Evolutionary conservation across 768 basidiomycete genomes (phyloP).

Genomic region (Termitomyces sp.): DNA sequence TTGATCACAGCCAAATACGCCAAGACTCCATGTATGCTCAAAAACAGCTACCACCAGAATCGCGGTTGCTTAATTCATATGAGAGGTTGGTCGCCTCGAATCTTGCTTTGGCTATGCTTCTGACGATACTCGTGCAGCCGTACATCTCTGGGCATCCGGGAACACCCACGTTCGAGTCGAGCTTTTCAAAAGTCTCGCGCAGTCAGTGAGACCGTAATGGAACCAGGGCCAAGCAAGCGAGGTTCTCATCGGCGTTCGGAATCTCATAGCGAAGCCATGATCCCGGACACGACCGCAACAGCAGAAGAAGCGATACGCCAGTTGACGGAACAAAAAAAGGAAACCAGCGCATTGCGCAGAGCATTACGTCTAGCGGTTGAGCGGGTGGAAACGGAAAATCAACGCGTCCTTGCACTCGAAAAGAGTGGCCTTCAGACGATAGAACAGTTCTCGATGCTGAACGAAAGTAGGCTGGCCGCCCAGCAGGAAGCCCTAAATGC

Average conservation of each 20-base stretch:
- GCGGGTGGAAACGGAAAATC: slow-evolving; percentile 28
- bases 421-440: slow-evolving; percentile 25
- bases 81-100: not conserved
- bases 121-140: not conserved
- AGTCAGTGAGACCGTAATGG: not conserved
- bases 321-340: slow-evolving; percentile 27
- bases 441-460: slow-evolving; percentile 28
- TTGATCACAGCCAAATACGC: slow-evolving; percentile 1
- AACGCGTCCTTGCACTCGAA: slow-evolving; percentile 29
- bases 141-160: not conserved
- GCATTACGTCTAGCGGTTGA: slow-evolving; percentile 30
- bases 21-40: slow-evolving; percentile 5
- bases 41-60: not conserved
- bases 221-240: slow-evolving; percentile 9
- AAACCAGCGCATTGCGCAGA: slow-evolving; percentile 28
- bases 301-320: slow-evolving; percentile 25
- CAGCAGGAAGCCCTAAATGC: slow-evolving; percentile 32
- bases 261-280: slow-evolving; percentile 4
- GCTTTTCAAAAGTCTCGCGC: not conserved
- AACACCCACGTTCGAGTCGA: not conserved
- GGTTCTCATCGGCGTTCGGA: slow-evolving; percentile 5
- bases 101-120: not conserved
- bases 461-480: slow-evolving; percentile 29
- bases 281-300: slow-evolving; percentile 11
- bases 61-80: not conserved